Evolutionary conservation across 139 green algal genomes (phyloP).

Genomic region (Volvox reticuliferus): DNA sequence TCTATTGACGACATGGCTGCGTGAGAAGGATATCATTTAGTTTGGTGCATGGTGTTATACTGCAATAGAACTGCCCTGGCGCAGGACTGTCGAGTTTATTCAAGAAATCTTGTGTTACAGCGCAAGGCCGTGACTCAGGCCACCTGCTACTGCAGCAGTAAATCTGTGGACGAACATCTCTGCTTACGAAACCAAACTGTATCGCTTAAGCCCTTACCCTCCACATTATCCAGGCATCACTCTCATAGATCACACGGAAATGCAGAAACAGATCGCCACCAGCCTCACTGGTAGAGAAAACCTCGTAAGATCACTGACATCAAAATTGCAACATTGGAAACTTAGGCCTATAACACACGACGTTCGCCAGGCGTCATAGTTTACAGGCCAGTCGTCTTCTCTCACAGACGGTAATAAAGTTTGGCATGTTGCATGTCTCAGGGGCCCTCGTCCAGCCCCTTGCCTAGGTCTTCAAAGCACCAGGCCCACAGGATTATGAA

Average conservation of each 20-base stretch:
- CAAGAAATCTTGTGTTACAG: too few relatives aligned
- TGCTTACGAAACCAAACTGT: background rate
- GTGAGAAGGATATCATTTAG: conserved; percentile 8
- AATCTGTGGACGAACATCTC: background rate
- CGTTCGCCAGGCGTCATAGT: background rate
- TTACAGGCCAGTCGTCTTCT: background rate
- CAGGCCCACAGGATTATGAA: background rate
- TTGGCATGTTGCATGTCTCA: background rate
- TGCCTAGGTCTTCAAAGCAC: background rate
- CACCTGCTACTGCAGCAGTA: too few relatives aligned
- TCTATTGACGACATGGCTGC: conserved; percentile 1
- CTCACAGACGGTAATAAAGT: background rate
- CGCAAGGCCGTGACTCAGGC: too few relatives aligned
- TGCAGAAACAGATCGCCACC: background rate
- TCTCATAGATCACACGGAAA: background rate
- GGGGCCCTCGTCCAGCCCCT: background rate
- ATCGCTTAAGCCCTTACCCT: too few relatives aligned
- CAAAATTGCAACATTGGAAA: conserved; percentile 9
- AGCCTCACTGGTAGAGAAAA: background rate
- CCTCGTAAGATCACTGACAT: background rate
- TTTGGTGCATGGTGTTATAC: background rate
- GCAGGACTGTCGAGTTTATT: too few relatives aligned
- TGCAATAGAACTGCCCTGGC: too few relatives aligned
- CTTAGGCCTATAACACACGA: background rate
- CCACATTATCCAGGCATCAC: too few relatives aligned